A percentile compares a stretch with the other conserved stretches of the same genome.
These are phyloP conservation scores for Tothia fuscella DNA, from an alignment of 2,329 filamentous ascomycete genomes.

Conservation along the genomic window DNA sequence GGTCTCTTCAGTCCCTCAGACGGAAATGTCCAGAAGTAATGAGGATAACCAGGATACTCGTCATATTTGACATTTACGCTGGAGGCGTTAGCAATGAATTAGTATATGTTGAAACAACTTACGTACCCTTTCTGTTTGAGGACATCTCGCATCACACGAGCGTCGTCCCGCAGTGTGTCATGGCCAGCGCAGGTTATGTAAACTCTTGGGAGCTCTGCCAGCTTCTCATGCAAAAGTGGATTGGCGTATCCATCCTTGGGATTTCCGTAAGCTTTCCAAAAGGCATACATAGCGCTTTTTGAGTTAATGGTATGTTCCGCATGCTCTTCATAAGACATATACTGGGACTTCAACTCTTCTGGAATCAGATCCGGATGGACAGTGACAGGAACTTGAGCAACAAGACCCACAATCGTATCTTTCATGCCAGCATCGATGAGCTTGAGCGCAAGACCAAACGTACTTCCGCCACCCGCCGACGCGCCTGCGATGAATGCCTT, in stretches of 20 bases:
- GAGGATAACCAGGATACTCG: slow-evolving; percentile 25
- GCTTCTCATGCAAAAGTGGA: slow-evolving; percentile 20
- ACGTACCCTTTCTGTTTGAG: slow-evolving; percentile 19
- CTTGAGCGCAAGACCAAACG: slow-evolving; percentile 25
- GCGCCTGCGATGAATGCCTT: slow-evolving; percentile 26
- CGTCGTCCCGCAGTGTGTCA: slow-evolving; percentile 26
- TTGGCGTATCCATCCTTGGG: slow-evolving; percentile 23
- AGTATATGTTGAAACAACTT: slow-evolving; percentile 1
- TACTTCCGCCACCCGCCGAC: slow-evolving; percentile 29
- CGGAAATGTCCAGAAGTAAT: slow-evolving; percentile 26
- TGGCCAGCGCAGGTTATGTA: slow-evolving; percentile 21
- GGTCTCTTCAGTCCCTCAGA: slow-evolving; percentile 20
- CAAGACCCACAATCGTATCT: slow-evolving; percentile 25
- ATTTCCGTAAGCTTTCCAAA: slow-evolving; percentile 24
- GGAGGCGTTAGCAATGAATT: slow-evolving; percentile 12
- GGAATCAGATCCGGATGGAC: slow-evolving; percentile 27
- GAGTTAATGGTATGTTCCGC: slow-evolving; percentile 26
- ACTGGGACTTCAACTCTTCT: slow-evolving; percentile 21
- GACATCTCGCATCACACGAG: slow-evolving; percentile 20
- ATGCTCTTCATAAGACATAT: slow-evolving; percentile 26
- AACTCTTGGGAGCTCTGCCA: slow-evolving; percentile 21
- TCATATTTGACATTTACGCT: slow-evolving; percentile 22
- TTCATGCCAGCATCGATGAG: slow-evolving; percentile 25
- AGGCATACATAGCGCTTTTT: slow-evolving; percentile 21
- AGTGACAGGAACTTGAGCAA: slow-evolving; percentile 26